These are phyloP conservation scores for Ceratocystis smalleyi DNA, from an alignment of 2,329 filamentous ascomycete genomes.

Conservation along the genomic window DNA sequence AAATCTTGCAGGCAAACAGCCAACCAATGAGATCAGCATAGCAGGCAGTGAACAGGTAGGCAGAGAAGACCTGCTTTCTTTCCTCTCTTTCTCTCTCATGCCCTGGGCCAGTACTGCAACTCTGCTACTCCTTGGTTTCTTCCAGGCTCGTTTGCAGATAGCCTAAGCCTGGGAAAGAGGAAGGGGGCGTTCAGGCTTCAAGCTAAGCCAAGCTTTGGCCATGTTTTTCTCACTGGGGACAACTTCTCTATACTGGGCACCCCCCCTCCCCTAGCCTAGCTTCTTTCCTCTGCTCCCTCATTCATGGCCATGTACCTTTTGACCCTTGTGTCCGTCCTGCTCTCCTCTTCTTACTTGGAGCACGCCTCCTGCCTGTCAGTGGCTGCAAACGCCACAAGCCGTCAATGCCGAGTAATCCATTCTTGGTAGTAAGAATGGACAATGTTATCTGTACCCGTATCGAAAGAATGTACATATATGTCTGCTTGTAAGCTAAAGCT, in stretches of 20 bases:
- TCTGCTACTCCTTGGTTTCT: background rate
- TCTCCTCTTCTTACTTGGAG: background rate
- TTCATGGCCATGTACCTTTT: background rate
- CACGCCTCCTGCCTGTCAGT: slow-evolving; percentile 1
- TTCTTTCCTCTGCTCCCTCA: background rate
- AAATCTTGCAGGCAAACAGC: background rate
- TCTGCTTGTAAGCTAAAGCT: background rate
- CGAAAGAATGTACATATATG: background rate
- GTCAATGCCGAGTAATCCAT: background rate
- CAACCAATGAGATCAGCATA: too few species aligned
- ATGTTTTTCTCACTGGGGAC: background rate
- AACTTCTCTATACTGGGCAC: background rate
- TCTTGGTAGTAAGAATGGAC: background rate
- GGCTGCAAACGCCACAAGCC: slow-evolving; percentile 5
- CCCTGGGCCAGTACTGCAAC: background rate
- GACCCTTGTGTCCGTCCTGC: background rate
- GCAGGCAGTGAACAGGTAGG: too few species aligned
- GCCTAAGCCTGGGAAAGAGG: background rate
- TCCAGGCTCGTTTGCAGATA: background rate
- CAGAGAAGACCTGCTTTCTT: too few species aligned
- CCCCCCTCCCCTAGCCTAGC: background rate
- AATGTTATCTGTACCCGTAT: background rate
- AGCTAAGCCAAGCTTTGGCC: slow-evolving; percentile 3
- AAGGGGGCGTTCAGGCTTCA: background rate
- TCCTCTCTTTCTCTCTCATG: too few species aligned